Evolutionary conservation across 140 eudicot species (phyloP), one percentile per base, ranked within the genome.

Genomic region (Erigeron philadelphicus): DNA sequence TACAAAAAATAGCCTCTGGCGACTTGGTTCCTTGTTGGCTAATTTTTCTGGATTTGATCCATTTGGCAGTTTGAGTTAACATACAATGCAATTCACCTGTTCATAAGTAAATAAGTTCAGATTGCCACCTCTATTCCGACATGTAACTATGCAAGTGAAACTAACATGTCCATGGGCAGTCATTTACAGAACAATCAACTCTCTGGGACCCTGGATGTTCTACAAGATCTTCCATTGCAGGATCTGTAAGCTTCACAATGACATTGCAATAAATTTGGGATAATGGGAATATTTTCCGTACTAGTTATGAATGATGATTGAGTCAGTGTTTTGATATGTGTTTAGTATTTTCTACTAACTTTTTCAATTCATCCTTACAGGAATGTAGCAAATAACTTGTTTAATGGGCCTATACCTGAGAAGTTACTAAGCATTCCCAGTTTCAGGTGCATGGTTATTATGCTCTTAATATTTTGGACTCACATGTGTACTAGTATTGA

Each of bases 121-220:
- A 52, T n/a, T 52, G 17, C 77, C 53, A 43, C 62, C 47, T 41
- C 5, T 13, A 7, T 50, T 7, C 19, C 8, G 6, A 56, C 0
- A 19, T 16, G 2, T 58, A 16, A 47, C 9, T 61, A 12, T 44
- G 18, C 2, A 57, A 66, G 35, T 66, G 59, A 61, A 46, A 23
- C 79, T 84, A 44, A 77, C 60, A 67, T 65, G 62, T 72, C 66
- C 41, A 12, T 78, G 70, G 59, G 66, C 97, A 90, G 97, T 61
- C 95, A 83, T 85, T 65, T 90, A 89, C 97, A 90, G 90, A 74
- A 87, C 76, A 90, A 90, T 80, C 83, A 87, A 75, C 90, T 90
- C 60, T 83, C 95, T 11, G 97, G 97, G 76, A 81, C 90, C 41
- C 87, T 90, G 60, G 94, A 85, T 78, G 88, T 90, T 70, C 83